These are phyloP conservation scores for Fomitiporia mediterranea DNA, from an alignment of 1,284 basidiomycete species.

Conservation along the genomic window DNA sequence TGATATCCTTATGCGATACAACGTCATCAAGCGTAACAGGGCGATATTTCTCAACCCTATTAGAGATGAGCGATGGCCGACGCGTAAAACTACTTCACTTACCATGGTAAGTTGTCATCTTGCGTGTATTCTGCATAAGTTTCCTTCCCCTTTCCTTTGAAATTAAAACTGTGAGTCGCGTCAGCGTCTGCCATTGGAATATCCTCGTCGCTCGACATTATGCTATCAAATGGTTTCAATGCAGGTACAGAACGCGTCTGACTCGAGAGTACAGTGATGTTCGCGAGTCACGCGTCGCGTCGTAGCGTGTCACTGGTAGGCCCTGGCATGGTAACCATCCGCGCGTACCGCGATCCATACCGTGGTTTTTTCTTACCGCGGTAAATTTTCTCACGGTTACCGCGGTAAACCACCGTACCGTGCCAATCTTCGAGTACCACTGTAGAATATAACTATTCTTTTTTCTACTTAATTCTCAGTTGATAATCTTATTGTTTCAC, in stretches of 20 bases:
- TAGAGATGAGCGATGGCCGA: background rate
- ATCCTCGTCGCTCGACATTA: conserved; percentile 44
- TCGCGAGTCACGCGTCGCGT: background rate
- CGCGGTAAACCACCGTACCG: too few species aligned
- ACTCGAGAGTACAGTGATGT: background rate
- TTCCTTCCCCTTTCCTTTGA: conserved; percentile 69
- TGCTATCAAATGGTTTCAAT: background rate
- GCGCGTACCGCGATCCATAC: too few species aligned
- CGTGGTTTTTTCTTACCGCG: too few species aligned
- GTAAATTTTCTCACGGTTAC: too few species aligned
- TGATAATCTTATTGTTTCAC: too few species aligned
- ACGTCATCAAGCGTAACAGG: conserved; percentile 87
- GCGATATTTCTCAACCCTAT: conserved; percentile 94
- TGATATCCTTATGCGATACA: conserved; percentile 93
- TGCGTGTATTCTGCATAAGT: conserved; percentile 38
- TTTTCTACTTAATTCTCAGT: too few species aligned
- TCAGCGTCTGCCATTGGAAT: conserved; percentile 48
- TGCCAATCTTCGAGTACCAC: too few species aligned
- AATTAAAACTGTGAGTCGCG: conserved; percentile 26
- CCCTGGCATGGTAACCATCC: too few species aligned
- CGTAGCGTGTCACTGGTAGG: too few species aligned
- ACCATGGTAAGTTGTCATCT: conserved; percentile 73
- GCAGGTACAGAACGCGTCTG: conserved; percentile 2
- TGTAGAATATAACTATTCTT: too few species aligned
- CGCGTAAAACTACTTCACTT: conserved; percentile 24